Percentiles rank a stretch among this genome's conserved stretches.
phyloP scores from a whole-genome alignment of 768 basidiomycete genomes.

The Boletus sp. region DNA sequence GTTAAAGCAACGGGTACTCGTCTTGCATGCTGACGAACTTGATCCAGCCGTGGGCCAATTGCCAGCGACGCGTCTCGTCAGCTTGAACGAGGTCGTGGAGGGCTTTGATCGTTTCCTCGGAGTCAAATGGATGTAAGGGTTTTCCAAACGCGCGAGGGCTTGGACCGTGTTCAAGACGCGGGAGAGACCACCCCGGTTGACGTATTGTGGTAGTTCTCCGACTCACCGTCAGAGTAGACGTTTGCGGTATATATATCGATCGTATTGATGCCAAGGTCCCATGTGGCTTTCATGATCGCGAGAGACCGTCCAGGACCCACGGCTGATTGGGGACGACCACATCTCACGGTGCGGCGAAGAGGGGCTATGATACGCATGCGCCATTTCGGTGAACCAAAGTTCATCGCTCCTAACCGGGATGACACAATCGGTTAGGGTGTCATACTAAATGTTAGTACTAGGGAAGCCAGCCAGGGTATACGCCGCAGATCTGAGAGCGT shows the following conservation, averaged over 20 bases:
- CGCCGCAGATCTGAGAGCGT: too few relatives aligned
- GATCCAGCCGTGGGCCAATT: slow-evolving; percentile 44
- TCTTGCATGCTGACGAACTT: slow-evolving; percentile 55
- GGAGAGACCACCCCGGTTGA: slow-evolving; percentile 35
- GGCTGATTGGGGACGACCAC: slow-evolving; percentile 1
- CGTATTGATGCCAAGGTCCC: slow-evolving; percentile 37
- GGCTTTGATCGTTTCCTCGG: slow-evolving; percentile 45
- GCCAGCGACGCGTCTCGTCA: slow-evolving; percentile 49
- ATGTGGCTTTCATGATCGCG: slow-evolving; percentile 36
- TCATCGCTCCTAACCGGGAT: slow-evolving; percentile 25
- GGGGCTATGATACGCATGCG: slow-evolving; percentile 14
- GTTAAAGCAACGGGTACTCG: slow-evolving; percentile 50
- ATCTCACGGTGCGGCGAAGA: neutral
- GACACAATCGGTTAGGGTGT: neutral
- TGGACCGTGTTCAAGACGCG: slow-evolving; percentile 36
- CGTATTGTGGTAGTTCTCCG: slow-evolving; percentile 18
- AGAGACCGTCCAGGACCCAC: slow-evolving; percentile 28
- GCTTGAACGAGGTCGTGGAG: slow-evolving; percentile 45
- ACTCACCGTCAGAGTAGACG: neutral
- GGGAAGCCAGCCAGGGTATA: neutral
- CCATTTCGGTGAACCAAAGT: slow-evolving; percentile 30
- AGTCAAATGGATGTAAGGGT: slow-evolving; percentile 39
- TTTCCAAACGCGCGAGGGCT: slow-evolving; percentile 33
- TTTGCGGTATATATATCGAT: slow-evolving; percentile 40
- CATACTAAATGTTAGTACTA: neutral